Base-by-base conservation (phyloP, 257 asterid genomes). In the Salvia splendens region DNA sequence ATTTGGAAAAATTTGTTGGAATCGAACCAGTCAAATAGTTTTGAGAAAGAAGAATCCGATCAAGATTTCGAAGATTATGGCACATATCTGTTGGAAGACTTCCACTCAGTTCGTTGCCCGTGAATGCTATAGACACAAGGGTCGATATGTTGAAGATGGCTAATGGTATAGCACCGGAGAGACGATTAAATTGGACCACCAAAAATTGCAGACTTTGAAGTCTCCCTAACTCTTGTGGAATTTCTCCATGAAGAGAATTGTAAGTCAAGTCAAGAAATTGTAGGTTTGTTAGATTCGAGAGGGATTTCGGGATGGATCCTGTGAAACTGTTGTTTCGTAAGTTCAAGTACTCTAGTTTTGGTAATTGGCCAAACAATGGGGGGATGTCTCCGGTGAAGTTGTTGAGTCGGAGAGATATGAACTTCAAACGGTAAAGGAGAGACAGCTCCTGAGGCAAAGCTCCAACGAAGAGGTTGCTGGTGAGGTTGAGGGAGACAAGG, bases 341-440 rank as follows among this genome's bases (percentile, higher is more conserved):
- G 17, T 61, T 36, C 4, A 60, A 16, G 60, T 12, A 2, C 10
- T 61, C 15, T 1, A 74, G 64, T 12, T 35, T 35, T 35, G 38
- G 38, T 35, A 35, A 3, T 5, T 35, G 28, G 2, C 72, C 68
- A 5, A 75, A 64, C 63, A 65, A 36, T 0, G 61, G 30, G 0
- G 79, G 79, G 24, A 75, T 48, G 6, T 47, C 43, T 15, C 79
- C 79, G 1, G 10, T 20, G 10, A 61, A 67, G 20, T 33, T 66
- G 70, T 74, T 67, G 3, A 2, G 6, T 8, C n/a, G 15, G 38
- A 73, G 38, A 4, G 45, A 17, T 3, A 75, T 5, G 17, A 4
- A 43, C 43, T 48, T 74, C 75, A 36, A 74, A 46, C 4, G 30
- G 6, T 7, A 67, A 2, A 68, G 41, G 5, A 5, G 45, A 17